Percentiles rank a stretch among this genome's conserved stretches.
Evolutionary conservation across 805 yeast genomes (phyloP).

Genomic region (Kuraishia molischiana): DNA sequence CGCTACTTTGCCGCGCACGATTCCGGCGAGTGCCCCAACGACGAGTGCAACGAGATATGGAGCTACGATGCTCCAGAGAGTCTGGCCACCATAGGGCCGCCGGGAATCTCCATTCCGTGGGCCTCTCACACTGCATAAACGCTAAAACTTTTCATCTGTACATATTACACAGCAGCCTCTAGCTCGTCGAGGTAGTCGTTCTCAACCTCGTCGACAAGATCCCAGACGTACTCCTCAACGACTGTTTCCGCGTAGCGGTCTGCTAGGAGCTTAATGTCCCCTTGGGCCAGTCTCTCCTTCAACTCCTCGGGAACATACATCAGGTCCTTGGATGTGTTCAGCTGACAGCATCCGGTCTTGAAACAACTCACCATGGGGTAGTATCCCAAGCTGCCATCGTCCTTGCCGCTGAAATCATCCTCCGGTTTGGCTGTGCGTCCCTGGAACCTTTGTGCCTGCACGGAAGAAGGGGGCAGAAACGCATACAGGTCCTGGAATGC

Average conservation of each 20-base stretch:
- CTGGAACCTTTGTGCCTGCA: conserved; percentile 26
- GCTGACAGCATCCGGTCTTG: conserved; percentile 63
- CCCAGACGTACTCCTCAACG: conserved; percentile 77
- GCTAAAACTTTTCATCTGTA: too few relatives aligned
- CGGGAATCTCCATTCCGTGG: neutral
- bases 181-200: conserved; percentile 42
- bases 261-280: conserved; percentile 38
- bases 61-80: neutral
- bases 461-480: conserved; percentile 73
- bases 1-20: conserved; percentile 26
- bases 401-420: conserved; percentile 25
- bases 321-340: conserved; percentile 64
- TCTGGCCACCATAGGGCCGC: neutral
- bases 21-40: conserved; percentile 21
- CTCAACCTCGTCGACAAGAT: conserved; percentile 76
- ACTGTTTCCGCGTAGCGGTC: conserved; percentile 59
- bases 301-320: conserved; percentile 30
- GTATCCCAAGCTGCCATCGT: conserved; percentile 85
- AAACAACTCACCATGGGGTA: conserved; percentile 85
- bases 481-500: conserved; percentile 63
- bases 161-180: too few relatives aligned
- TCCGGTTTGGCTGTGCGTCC: conserved; percentile 4
- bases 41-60: conserved; percentile 10
- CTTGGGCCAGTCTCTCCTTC: conserved; percentile 11
- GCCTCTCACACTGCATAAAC: too few relatives aligned